Percentiles rank a stretch among this genome's conserved stretches.
These are phyloP conservation scores for Sclerotinia nivalis DNA, from an alignment of 2,329 filamentous ascomycete species.

Conservation along the genomic window DNA sequence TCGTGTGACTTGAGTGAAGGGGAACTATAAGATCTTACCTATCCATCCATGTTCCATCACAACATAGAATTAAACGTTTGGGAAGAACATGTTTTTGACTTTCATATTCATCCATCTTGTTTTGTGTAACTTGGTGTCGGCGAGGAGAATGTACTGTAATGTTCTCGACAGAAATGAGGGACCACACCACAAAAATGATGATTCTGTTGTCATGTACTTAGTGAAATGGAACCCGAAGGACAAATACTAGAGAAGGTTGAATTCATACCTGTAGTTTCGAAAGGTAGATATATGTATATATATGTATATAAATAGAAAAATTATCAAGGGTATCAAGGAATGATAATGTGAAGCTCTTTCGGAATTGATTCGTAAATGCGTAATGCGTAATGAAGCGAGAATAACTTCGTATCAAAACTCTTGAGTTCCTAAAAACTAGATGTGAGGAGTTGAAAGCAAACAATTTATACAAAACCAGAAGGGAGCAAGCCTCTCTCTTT, in stretches of 20 bases:
- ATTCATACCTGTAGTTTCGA: slow-evolving; percentile 13
- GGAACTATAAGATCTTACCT: slow-evolving; percentile 26
- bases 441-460: slow-evolving; percentile 1
- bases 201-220: slow-evolving; percentile 7
- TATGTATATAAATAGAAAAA: neutral
- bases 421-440: slow-evolving; percentile 17
- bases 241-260: neutral
- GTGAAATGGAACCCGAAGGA: neutral
- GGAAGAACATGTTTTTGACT: neutral
- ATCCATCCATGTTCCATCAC: slow-evolving; percentile 41
- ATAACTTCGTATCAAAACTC: slow-evolving; percentile 7
- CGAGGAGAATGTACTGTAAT: slow-evolving; percentile 3
- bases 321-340: neutral
- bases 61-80: slow-evolving; percentile 40
- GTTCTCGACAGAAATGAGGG: neutral
- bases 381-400: neutral
- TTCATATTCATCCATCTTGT: slow-evolving; percentile 17
- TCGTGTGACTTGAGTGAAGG: slow-evolving; percentile 10
- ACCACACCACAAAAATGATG: neutral
- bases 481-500: slow-evolving; percentile 9
- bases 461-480: slow-evolving; percentile 17
- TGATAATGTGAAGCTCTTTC: neutral
- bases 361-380: neutral
- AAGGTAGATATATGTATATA: neutral
- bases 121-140: neutral